A percentile compares a stretch with the other conserved stretches of the same genome.
phyloP scores from a whole-genome alignment of 139 green algal species.

The Raphidocelis subcapitata region DNA sequence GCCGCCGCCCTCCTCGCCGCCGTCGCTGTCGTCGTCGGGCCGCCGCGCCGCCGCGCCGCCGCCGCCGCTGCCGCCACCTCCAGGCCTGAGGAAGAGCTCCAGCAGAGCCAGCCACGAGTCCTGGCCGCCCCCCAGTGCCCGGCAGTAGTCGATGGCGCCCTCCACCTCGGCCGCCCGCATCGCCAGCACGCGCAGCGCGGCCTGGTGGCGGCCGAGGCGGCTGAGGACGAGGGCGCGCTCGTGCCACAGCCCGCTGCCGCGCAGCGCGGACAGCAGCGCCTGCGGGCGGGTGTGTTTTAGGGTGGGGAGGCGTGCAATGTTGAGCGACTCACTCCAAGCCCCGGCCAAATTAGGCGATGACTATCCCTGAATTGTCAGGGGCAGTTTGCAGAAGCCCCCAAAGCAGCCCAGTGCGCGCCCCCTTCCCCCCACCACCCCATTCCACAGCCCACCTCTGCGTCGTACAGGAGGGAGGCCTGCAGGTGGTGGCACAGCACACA shows the following conservation, averaged over 20 bases:
- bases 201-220: conserved; percentile 54
- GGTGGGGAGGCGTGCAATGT: no score
- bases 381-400: no score
- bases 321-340: no score
- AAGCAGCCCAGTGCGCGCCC: conserved; percentile 19
- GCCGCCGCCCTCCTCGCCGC: neutral
- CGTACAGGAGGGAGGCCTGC: conserved; percentile 49
- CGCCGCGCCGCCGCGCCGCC: neutral
- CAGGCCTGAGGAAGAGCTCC: conserved; percentile 65
- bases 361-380: no score
- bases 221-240: conserved; percentile 66
- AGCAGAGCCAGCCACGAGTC: conserved; percentile 55
- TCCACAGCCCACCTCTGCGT: conserved; percentile 20
- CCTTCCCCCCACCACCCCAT: neutral
- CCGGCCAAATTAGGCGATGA: no score
- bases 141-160: conserved; percentile 66
- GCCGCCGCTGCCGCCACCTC: neutral
- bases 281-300: no score
- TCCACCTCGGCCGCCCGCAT: conserved; percentile 56
- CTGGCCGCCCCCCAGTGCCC: conserved; percentile 13
- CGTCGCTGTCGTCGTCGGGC: neutral
- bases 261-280: conserved; percentile 8
- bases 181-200: conserved; percentile 62
- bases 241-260: conserved; percentile 19
- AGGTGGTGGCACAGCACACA: conserved; percentile 54